Evolutionary conservation across 176 grass and related monocot genomes (phyloP).

Genomic region (maize (Zea mays)): DNA sequence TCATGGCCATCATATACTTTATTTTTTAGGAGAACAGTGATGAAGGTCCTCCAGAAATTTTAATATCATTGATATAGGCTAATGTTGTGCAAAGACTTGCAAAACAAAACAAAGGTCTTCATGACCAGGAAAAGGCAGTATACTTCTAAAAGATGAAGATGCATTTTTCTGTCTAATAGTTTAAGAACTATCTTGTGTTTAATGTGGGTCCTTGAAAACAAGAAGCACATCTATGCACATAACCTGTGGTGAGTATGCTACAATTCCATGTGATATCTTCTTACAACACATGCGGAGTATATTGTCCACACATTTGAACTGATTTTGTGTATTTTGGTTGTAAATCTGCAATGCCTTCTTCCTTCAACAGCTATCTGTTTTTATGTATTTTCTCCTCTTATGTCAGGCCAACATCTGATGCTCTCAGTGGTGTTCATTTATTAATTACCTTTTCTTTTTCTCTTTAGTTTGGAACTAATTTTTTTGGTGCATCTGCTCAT

Average conservation of each 20-base stretch:
- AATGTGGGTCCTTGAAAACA: conserved; percentile 11
- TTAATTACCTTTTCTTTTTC: conserved; percentile 29
- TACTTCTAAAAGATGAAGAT: neutral
- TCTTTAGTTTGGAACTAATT: conserved; percentile 76
- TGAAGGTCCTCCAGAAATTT: neutral
- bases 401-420: conserved; percentile 3
- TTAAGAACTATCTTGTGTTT: conserved; percentile 9
- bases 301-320: neutral
- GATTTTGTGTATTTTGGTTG: conserved; percentile 22
- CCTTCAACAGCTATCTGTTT: conserved; percentile 22
- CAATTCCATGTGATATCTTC: neutral
- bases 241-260: conserved; percentile 11
- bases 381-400: conserved; percentile 13
- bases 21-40: neutral
- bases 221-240: neutral
- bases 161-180: neutral
- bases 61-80: neutral
- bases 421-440: conserved; percentile 3
- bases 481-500: conserved; percentile 81
- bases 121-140: neutral
- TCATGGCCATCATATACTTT: neutral
- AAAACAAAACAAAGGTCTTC: neutral
- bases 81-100: neutral
- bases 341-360: conserved; percentile 7
- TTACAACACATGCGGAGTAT: neutral